Evolutionary conservation across 495 filamentous ascomycete genomes (phyloP), one percentile per base, ranked within the genome.

Genomic region (Aspergillus conjunctus): DNA sequence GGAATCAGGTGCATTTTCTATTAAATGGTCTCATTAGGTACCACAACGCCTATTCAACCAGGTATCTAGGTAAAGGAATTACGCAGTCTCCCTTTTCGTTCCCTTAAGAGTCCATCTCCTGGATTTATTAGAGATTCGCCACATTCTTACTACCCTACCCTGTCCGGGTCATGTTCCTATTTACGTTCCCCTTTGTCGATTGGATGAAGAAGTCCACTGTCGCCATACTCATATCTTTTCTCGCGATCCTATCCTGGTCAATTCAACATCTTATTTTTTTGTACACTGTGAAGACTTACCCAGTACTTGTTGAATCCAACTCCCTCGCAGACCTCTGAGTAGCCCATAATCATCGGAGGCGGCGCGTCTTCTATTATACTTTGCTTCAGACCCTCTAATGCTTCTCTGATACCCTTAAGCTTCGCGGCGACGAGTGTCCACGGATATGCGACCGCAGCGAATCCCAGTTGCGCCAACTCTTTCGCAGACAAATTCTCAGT

Each of bases 301-400:
- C 74, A 78, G 53, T 78, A 79, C 50, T 70, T 65, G 32, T 69
- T 72, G 49, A 79, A 77, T 8, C 76, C 76, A 18, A 79, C 73
- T 18, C 72, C 73, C 58, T 74, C 71, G 45, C 71, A 75, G 5
- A 77, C 71, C 58, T 79, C 68, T 15, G 57, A 49, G 62, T 77
- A 77, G 11, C 62, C 61, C 55, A 75, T 30, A 31, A 77, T 75
- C 67, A 65, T 70, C 4, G 71, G 72, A 8, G 74, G 73, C 6
- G 74, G 69, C 1, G 66, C 65, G 14, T 66, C 68, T 5, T 66
- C 66, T 26, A 60, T 58, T 56, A 75, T 66, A 54, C 65, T 70
- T 57, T 61, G 60, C 64, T 79, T 77, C 56, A 79, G 43, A 2
- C 68, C 68, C 33, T 78, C 71, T 54, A 78, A 53, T 15, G 73